phyloP scores from a whole-genome alignment of 1,284 basidiomycete species.

The Ustilago curta region DNA sequence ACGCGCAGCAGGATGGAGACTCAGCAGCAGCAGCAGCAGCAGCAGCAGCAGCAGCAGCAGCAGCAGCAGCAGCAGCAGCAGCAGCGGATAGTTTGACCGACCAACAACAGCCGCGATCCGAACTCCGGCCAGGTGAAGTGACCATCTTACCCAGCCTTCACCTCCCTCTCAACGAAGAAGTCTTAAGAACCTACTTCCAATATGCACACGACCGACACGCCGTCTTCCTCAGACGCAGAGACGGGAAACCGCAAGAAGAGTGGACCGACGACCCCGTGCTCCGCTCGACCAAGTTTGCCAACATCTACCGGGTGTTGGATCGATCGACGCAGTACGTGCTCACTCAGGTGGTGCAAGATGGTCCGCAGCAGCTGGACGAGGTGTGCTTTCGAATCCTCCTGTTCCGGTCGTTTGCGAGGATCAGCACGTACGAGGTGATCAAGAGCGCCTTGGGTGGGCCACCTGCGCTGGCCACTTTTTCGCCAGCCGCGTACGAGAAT shows the following conservation, averaged over 20 bases:
- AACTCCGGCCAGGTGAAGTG: conserved; percentile 23
- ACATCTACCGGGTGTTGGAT: conserved; percentile 76
- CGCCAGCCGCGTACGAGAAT: conserved; percentile 72
- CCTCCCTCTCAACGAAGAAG: conserved; percentile 41
- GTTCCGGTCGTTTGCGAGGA: conserved; percentile 76
- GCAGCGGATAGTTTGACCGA: neutral
- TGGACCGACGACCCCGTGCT: conserved; percentile 72
- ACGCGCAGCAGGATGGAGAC: neutral
- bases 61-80: no score
- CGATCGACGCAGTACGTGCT: conserved; percentile 76
- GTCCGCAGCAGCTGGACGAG: conserved; percentile 74
- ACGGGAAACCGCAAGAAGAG: conserved; percentile 24
- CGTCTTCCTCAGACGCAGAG: conserved; percentile 20
- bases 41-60: no score
- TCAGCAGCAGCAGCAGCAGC: no score
- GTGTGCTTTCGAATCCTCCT: conserved; percentile 76
- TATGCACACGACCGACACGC: conserved; percentile 41
- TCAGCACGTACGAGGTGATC: conserved; percentile 76
- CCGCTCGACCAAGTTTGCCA: conserved; percentile 74
- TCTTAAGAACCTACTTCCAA: conserved; percentile 38
- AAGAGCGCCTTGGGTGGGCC: conserved; percentile 71
- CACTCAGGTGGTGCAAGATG: conserved; percentile 75
- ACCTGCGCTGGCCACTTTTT: conserved; percentile 74
- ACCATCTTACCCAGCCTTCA: conserved; percentile 31
- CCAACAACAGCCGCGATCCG: neutral